Percentiles rank a stretch among this genome's conserved stretches.
Conservation (phyloP, 208 protist genomes). For the Entamoeba dispar region DNA sequence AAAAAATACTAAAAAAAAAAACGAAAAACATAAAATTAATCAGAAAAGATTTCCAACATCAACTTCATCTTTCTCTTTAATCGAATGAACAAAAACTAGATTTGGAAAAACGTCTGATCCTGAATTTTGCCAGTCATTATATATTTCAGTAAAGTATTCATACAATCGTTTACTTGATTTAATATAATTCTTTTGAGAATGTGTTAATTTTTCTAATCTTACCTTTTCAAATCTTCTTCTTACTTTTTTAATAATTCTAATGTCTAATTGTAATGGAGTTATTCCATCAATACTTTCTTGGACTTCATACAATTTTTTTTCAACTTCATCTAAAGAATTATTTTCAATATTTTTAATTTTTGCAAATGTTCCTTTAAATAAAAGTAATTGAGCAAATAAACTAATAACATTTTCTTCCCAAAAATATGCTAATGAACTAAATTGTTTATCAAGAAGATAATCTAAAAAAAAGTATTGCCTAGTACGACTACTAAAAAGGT, state of each 20-base stretch:
- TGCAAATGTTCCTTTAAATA: background rate
- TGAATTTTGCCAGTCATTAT: background rate
- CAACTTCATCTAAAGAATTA: background rate
- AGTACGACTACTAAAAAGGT: background rate
- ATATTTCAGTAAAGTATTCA: background rate
- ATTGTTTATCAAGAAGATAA: background rate
- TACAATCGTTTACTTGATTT: background rate
- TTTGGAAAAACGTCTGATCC: background rate
- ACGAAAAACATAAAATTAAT: no score
- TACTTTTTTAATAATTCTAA: background rate
- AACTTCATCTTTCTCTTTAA: background rate
- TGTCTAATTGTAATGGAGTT: background rate
- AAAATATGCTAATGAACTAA: background rate
- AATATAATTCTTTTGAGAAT: background rate
- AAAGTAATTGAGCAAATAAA: background rate
- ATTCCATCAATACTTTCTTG: background rate
- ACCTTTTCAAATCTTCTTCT: background rate
- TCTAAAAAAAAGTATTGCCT: background rate
- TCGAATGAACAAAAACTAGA: background rate
- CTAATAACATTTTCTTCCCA: background rate
- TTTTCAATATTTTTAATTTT: background rate
- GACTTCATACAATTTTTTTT: background rate
- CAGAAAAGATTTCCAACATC: no score
- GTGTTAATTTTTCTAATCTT: background rate
- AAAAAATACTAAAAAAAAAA: no score